Base-by-base conservation (phyloP, 768 basidiomycete genomes). In the Termitomyces sp. region DNA sequence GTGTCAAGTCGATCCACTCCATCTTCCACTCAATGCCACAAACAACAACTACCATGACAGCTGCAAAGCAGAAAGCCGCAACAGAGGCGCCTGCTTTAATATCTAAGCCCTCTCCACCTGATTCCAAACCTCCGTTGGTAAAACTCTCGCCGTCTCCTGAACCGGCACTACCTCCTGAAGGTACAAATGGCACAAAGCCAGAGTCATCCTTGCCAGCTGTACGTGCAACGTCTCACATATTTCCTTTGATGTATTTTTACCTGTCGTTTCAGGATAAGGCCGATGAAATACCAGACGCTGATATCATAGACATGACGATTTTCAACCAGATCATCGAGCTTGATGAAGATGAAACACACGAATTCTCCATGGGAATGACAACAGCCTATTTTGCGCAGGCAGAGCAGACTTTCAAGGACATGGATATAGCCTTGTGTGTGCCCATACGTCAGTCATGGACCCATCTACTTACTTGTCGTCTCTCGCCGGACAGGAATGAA, bases 321-420 rank as follows among this genome's bases (percentile, higher is more conserved):
- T 93, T 99, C 70, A 64, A 70, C 6, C 96, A 98, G 73, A 85
- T 98, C 62, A 80, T 94, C 61, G 95, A 98, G 53, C 83, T 98
- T 65, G 97, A 93, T 69, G 94, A 94, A 9, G 88, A 84, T 57
- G 74, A 75, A 13, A 65, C 66, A 5, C 79, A 77, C 56, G 86
- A 87, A 7, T 99, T 98, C 71, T 89, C 88, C 16, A 75, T 75
- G 57, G 83, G 73, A 42, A 95, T 98, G 86, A 87, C 87, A 14
- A 69, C 73, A 65, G 90, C 84, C 1, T 99, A 90, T 71, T 90
- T 94, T 68, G 71, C 73, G 1, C 97, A 99, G 70, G 92, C 91
- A 0, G 77, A 76, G 16, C 64, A 74, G 20, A 96, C 93, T 0
- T 93, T 99, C 59, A 67, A 72, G 9, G 72, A 86, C 36, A 95